Evolutionary conservation across 768 basidiomycete genomes (phyloP).

Genomic region (Symmetrospora coprosmae): DNA sequence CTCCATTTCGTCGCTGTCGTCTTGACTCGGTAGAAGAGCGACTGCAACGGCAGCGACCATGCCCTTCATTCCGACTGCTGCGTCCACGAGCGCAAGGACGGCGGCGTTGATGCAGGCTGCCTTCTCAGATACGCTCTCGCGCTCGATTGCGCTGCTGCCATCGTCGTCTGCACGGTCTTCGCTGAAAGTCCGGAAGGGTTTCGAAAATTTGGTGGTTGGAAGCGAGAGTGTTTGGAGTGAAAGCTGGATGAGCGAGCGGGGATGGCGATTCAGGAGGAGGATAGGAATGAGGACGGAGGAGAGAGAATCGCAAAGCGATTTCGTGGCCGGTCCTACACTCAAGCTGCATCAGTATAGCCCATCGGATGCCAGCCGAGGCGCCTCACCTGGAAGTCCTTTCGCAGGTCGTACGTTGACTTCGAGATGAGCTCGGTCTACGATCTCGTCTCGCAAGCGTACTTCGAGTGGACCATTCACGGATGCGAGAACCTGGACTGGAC

Average conservation of each 20-base stretch:
- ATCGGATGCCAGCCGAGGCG: too few relatives aligned
- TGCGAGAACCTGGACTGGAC: slow-evolving; percentile 36
- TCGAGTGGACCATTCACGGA: slow-evolving; percentile 39
- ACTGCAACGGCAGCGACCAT: slow-evolving; percentile 33
- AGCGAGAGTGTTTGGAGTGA: slow-evolving; percentile 38
- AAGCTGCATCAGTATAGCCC: background rate
- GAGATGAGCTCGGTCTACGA: slow-evolving; percentile 38
- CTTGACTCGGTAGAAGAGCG: slow-evolving; percentile 16
- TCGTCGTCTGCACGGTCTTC: background rate
- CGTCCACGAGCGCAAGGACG: slow-evolving; percentile 36
- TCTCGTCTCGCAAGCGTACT: slow-evolving; percentile 38
- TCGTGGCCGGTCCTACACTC: slow-evolving; percentile 34
- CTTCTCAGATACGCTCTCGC: slow-evolving; percentile 23
- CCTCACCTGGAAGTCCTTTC: slow-evolving; percentile 36
- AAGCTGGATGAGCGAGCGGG: slow-evolving; percentile 39
- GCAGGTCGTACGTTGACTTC: slow-evolving; percentile 38
- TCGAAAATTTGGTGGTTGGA: slow-evolving; percentile 25
- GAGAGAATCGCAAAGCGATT: slow-evolving; percentile 35
- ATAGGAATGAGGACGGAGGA: slow-evolving; percentile 34
- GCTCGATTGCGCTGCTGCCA: background rate
- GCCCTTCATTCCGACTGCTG: slow-evolving; percentile 34
- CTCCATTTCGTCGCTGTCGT: slow-evolving; percentile 16
- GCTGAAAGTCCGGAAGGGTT: slow-evolving; percentile 21
- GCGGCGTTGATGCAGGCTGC: slow-evolving; percentile 38
- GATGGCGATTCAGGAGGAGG: slow-evolving; percentile 37